Base-by-base conservation (phyloP, 805 yeast species). In the Wickerhamiella qilinensis region DNA sequence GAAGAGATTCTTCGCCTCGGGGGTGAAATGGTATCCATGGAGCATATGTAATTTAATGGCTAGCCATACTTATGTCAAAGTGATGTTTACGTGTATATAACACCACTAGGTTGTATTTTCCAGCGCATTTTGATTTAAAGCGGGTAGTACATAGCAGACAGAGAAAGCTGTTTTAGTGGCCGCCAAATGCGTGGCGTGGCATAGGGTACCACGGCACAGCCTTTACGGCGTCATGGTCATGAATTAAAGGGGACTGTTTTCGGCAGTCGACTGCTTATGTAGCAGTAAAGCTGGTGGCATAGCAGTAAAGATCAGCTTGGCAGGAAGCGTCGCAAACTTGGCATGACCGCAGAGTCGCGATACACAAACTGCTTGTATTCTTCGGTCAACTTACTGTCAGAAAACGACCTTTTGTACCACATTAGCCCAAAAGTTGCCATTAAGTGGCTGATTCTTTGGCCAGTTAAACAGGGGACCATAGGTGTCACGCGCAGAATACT, bases 371-470 rank as follows among this genome's bases (percentile, higher is more conserved):
- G 61, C 30, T 67, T 59, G 54, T 70, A 77, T 15, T 43, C 30
- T 46, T 73, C 79, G 38, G 75, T 64, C 45, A 62, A 56, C 2
- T 55, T 62, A 27, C 62, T 57, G 46, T 68, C 58, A 35, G 54
- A 50, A 33, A n/a, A 62, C 59, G 45, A 77, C 60, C 29, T 57
- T 55, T 21, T 59, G 54, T 3, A 76, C 69, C 15, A 74, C 76
- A 20, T 45, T 38, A 49, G 75, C 73, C 84, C 84, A 75, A 62
- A 75, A 77, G 15, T 74, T 67, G 16, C 74, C 84, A 50, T 76
- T 77, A 50, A 77, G 64, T 11, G 83, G 79, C 14, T 76, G 60
- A 9, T 54, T 47, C 11, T 38, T 45, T 15, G 83, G 81, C 85
- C 85, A 77, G 9, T 65, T 53, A 11, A 70, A 60, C 2, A 14